A percentile compares a stretch with the other conserved stretches of the same genome.
Conservation (phyloP, 768 basidiomycete species). For the Tylopilus cervinicoccineus region DNA sequence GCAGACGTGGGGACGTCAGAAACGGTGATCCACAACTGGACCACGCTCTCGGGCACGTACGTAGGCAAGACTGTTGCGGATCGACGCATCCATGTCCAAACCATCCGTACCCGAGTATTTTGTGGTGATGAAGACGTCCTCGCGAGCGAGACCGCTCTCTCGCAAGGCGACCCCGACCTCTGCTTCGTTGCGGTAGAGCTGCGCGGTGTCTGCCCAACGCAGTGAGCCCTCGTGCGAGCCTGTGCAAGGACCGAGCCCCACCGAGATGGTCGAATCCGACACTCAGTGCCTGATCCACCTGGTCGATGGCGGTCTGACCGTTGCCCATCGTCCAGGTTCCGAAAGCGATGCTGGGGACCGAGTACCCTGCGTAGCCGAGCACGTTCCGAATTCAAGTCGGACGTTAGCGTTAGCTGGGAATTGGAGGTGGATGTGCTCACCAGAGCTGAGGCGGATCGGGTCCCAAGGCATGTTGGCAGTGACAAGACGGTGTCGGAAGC, state of each 20-base stretch:
- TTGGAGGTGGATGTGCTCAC: slow-evolving; percentile 28
- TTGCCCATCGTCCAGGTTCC: slow-evolving; percentile 65
- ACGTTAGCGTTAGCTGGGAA: background rate
- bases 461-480: slow-evolving; percentile 55
- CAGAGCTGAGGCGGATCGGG: slow-evolving; percentile 54
- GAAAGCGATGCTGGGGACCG: slow-evolving; percentile 51
- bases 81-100: slow-evolving; percentile 51
- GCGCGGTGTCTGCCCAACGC: slow-evolving; percentile 55
- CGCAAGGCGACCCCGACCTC: slow-evolving; percentile 40
- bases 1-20: background rate
- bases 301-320: slow-evolving; percentile 47
- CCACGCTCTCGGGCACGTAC: slow-evolving; percentile 33
- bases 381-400: background rate
- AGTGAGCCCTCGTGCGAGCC: background rate
- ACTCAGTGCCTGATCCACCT: slow-evolving; percentile 59
- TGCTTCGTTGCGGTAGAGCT: slow-evolving; percentile 56
- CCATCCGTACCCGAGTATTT: slow-evolving; percentile 55
- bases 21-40: background rate
- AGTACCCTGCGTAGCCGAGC: slow-evolving; percentile 33
- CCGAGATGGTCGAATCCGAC: slow-evolving; percentile 63
- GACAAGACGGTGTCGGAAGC: background rate
- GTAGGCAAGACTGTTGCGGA: slow-evolving; percentile 52
- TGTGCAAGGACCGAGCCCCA: slow-evolving; percentile 13
- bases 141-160: slow-evolving; percentile 55
- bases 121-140: slow-evolving; percentile 63